Percentiles rank a stretch among this genome's conserved stretches.
phyloP scores from a whole-genome alignment of 805 yeast species.

The Candida tibetensis region DNA sequence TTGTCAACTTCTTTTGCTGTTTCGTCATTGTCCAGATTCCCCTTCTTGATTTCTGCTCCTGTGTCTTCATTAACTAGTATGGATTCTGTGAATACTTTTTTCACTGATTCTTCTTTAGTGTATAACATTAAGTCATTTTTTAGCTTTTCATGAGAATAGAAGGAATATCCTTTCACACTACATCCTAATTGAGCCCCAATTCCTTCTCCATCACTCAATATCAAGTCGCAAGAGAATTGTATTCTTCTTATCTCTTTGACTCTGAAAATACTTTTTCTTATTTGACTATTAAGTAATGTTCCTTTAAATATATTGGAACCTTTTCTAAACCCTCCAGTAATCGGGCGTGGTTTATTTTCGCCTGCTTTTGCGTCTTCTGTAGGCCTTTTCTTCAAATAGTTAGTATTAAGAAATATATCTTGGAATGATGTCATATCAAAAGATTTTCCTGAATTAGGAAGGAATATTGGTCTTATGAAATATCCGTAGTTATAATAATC shows the following conservation, averaged over 20 bases:
- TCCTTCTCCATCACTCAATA: conserved; percentile 46
- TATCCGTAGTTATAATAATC: conserved; percentile 58
- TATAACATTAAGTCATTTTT: conserved; percentile 52
- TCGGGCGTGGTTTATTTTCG: conserved; percentile 1
- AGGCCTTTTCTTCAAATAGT: conserved; percentile 22
- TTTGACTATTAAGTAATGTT: conserved; percentile 23
- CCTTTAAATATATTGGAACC: conserved; percentile 17
- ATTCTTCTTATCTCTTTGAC: conserved; percentile 62
- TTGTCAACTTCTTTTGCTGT: conserved; percentile 28
- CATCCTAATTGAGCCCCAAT: conserved; percentile 45
- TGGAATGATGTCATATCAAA: conserved; percentile 46
- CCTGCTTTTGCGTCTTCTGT: conserved; percentile 16
- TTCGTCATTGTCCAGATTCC: conserved; percentile 43
- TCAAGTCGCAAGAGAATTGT: conserved; percentile 59
- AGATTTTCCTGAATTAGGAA: conserved; percentile 24
- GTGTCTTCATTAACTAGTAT: conserved; percentile 37
- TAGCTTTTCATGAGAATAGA: conserved; percentile 54
- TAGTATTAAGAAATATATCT: conserved; percentile 54
- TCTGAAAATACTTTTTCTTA: conserved; percentile 49
- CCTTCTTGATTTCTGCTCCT: conserved; percentile 38
- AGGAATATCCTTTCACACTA: conserved; percentile 68
- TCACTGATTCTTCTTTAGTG: conserved; percentile 49
- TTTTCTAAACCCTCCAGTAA: conserved; percentile 7
- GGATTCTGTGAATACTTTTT: conserved; percentile 50
- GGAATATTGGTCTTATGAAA: conserved; percentile 61